A percentile compares a stretch with the other conserved stretches of the same genome.
These are phyloP conservation scores for Martensiomyces pterosporus DNA, from an alignment of 192 early-diverging fungal species.

Conservation along the genomic window DNA sequence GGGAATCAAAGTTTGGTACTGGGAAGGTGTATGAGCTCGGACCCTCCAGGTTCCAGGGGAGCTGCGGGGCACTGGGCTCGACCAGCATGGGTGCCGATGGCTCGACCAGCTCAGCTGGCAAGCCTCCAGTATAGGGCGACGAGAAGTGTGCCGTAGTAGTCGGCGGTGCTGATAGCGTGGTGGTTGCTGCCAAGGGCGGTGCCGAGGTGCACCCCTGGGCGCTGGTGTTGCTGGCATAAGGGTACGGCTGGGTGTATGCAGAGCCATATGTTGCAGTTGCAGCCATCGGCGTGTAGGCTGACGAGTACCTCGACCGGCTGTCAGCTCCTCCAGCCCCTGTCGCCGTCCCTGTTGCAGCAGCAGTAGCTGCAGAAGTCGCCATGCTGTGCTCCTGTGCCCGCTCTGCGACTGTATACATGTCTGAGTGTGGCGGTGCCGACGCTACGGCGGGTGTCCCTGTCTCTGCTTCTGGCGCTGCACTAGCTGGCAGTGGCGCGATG, in stretches of 20 bases:
- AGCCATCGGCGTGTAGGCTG: too few species aligned
- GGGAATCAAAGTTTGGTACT: slow-evolving; percentile 12
- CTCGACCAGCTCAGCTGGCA: slow-evolving; percentile 25
- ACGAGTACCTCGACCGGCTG: too few species aligned
- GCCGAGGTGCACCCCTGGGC: slow-evolving; percentile 1
- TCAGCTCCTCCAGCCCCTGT: background rate
- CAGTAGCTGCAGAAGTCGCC: slow-evolving; percentile 1
- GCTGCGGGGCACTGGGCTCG: slow-evolving; percentile 44
- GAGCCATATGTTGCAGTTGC: too few species aligned
- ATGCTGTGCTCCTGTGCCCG: background rate
- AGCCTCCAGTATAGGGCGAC: too few species aligned
- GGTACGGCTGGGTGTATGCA: slow-evolving; percentile 3
- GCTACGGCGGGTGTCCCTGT: too few species aligned
- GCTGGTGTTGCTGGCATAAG: background rate
- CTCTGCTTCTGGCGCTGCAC: too few species aligned
- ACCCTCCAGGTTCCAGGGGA: slow-evolving; percentile 25
- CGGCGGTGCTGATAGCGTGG: slow-evolving; percentile 40
- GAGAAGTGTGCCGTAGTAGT: background rate
- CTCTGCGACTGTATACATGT: too few species aligned
- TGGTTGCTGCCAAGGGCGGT: slow-evolving; percentile 12
- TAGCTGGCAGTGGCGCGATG: too few species aligned
- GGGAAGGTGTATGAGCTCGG: slow-evolving; percentile 29
- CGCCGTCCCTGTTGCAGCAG: background rate
- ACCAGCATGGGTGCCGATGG: slow-evolving; percentile 42
- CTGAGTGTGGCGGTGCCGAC: too few species aligned